Percentiles rank a stretch among this genome's conserved stretches.
Evolutionary conservation across 306 rosid species (phyloP).

Genomic region (Datisca glomerata): DNA sequence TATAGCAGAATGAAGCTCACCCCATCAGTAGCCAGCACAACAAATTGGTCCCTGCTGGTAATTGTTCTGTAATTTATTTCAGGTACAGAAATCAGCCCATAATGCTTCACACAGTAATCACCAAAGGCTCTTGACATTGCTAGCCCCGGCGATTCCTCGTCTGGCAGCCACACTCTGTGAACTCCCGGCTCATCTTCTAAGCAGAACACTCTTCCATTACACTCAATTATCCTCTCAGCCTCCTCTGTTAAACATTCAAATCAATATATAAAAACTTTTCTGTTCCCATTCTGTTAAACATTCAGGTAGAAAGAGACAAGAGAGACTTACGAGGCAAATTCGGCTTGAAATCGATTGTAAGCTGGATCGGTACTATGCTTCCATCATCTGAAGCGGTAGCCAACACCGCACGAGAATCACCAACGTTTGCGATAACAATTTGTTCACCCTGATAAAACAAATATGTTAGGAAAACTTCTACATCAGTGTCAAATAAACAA

Average conservation of each 20-base stretch:
- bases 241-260: conserved; percentile 44
- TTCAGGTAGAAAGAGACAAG: conserved; percentile 1
- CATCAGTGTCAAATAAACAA: neutral
- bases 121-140: conserved; percentile 97
- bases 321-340: conserved; percentile 70
- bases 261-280: neutral
- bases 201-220: conserved; percentile 73
- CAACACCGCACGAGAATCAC: conserved; percentile 90
- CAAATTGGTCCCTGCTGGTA: conserved; percentile 53
- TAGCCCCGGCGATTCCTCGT: conserved; percentile 60
- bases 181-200: conserved; percentile 76
- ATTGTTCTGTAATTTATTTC: conserved; percentile 65
- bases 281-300: neutral
- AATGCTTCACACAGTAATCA: conserved; percentile 64
- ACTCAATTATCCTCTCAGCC: conserved; percentile 69
- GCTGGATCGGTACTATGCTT: conserved; percentile 50
- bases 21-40: conserved; percentile 93
- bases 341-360: conserved; percentile 94
- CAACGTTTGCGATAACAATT: conserved; percentile 66
- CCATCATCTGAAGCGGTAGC: conserved; percentile 68
- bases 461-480: neutral
- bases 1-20: conserved; percentile 9
- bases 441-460: conserved; percentile 45
- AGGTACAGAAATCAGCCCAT: conserved; percentile 81
- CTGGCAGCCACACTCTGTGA: conserved; percentile 71